Conservation (phyloP, 441 rosid genomes). For the Breynia disticha region DNA sequence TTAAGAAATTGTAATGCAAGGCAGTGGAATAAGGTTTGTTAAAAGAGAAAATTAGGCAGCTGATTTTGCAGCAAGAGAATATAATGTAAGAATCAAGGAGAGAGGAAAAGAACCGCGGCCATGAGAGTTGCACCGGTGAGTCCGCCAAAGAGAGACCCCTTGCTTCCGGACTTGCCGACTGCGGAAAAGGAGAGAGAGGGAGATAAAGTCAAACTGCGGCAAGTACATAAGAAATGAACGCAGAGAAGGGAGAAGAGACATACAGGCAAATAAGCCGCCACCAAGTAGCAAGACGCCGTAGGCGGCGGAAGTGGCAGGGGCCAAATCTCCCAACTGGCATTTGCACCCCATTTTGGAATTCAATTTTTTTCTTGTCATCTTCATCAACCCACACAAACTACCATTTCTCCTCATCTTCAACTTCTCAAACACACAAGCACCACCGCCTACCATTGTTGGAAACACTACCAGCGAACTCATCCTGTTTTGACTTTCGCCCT, state of each 20-base stretch:
- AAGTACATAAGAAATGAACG: background rate
- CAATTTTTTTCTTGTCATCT: no score
- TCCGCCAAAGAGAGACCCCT: slow-evolving; percentile 73
- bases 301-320: slow-evolving; percentile 51
- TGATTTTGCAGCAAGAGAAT: background rate
- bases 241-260: background rate
- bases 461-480: no score
- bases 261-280: slow-evolving; percentile 80
- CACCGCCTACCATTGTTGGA: no score
- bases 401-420: no score
- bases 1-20: no score
- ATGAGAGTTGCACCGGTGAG: slow-evolving; percentile 63
- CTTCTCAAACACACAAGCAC: no score
- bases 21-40: no score
- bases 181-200: slow-evolving; percentile 2
- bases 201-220: background rate
- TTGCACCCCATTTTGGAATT: slow-evolving; percentile 22
- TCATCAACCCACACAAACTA: no score
- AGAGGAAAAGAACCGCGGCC: slow-evolving; percentile 42
- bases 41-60: no score
- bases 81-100: background rate
- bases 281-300: slow-evolving; percentile 59
- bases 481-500: no score
- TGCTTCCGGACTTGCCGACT: slow-evolving; percentile 62
- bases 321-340: slow-evolving; percentile 52